Percentiles rank a stretch among this genome's conserved stretches.
Conservation (phyloP, 2,329 filamentous ascomycete genomes). For the Colletotrichum paranaense region DNA sequence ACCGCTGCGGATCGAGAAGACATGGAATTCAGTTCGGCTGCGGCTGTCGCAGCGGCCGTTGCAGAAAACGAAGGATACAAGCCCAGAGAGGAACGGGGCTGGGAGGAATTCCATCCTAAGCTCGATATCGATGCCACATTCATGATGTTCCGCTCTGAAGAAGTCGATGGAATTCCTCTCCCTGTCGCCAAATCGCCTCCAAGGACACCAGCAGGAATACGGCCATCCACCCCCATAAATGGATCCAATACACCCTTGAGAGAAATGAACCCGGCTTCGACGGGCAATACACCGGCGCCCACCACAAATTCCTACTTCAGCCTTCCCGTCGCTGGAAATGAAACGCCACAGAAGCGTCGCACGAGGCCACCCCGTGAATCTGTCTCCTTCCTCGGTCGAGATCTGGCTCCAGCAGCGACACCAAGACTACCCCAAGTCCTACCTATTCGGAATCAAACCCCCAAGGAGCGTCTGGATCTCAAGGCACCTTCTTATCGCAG, state of each 20-base stretch:
- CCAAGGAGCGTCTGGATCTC: constrained; percentile 82
- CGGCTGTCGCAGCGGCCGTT: constrained; percentile 86
- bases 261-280: constrained; percentile 55
- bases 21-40: constrained; percentile 86
- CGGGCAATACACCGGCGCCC: constrained; percentile 55
- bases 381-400: constrained; percentile 63
- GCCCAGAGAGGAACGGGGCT: constrained; percentile 93
- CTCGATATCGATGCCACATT: constrained; percentile 88
- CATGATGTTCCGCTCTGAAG: constrained; percentile 82
- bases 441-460: constrained; percentile 83
- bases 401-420: constrained; percentile 53
- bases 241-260: constrained; percentile 59
- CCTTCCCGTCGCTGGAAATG: constrained; percentile 43
- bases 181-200: constrained; percentile 47
- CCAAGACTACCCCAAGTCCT: constrained; percentile 73
- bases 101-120: constrained; percentile 97
- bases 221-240: constrained; percentile 52
- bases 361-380: constrained; percentile 62
- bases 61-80: constrained; percentile 97
- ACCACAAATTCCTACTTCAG: constrained; percentile 48
- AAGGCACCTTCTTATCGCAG: constrained; percentile 80
- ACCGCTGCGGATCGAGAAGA: constrained; percentile 66
- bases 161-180: constrained; percentile 80
- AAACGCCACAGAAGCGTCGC: constrained; percentile 55
- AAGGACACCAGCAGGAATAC: constrained; percentile 42